Evolutionary conservation across 352 stramenopile genomes (phyloP), one percentile per base, ranked within the genome.

Genomic region (Peronospora belbahrii): DNA sequence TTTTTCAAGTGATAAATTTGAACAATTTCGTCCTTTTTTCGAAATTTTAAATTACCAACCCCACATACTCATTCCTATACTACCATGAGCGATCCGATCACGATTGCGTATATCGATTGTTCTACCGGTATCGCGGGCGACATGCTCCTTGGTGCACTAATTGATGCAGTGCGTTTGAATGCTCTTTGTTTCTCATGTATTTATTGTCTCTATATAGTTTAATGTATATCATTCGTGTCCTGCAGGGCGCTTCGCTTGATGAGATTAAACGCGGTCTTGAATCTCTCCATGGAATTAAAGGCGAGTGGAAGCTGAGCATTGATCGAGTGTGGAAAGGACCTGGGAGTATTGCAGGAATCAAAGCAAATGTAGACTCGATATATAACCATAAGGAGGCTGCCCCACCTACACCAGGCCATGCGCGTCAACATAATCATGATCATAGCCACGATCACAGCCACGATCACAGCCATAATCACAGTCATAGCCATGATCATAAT

Each of bases 131-230:
- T 93, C 36, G 88, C 88, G 15, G 87, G 87, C 20, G 87, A 96
- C 64, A 96, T 96, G 87, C 70, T 96, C 18, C 73, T 96, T 1
- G 87, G 77, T 20, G 79, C 83, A 22, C 59, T 96, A 31, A 82
- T 96, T 32, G 85, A 96, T 33, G 88, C 88, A 8, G 81, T 93
- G 44, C 19, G 71, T 68, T 13, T 7, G 13, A 46, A 20, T 20
- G 11, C 9, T 25, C n/a, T 8, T 7, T n/a, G n/a, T n/a, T n/a
- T n/a, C n/a, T n/a, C n/a, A n/a, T n/a, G n/a, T n/a, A n/a, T n/a
- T 11, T 40, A 7, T 19, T 2, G 6, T 19, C 0, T 1, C n/a
- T 1, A 0, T 10, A 35, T 4, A 0, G 5, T 0, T 17, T 45
- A 24, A 25, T 14, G 27, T 51, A 23, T 40, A 1, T 50, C 20